Base-by-base conservation (phyloP, 495 filamentous ascomycete species). In the Penicillium waksmanii region DNA sequence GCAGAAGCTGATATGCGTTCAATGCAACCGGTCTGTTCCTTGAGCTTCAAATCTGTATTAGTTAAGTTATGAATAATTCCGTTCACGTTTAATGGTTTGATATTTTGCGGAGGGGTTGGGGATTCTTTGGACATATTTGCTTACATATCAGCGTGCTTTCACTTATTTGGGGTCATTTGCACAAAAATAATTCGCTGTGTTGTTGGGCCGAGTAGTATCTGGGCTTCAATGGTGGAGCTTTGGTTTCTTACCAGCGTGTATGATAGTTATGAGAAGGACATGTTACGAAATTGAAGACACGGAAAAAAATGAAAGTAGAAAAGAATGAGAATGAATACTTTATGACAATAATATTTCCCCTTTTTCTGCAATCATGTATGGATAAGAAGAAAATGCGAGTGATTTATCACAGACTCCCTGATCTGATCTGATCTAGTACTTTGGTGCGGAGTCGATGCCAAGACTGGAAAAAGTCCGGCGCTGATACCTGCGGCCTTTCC, bases 1-100 rank as follows among this genome's bases (percentile, higher is more conserved):
- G 59, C 77, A 79, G 69, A 75, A 69, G 34, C 64, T 87, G 65
- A 80, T 83, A 31, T 87, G 84, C 67, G 76, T 74, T 42, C 74
- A 66, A 13, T 87, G 84, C 71, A 69, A 69, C 53, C 71, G 60
- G 21, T 62, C 74, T 51, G 50, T 70, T 55, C 35, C 57, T 55
- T 69, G 51, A 57, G 27, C 21, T 40, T 35, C 58, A 25, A 48
- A 2, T 9, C 1, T 27, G 46, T 44, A 27, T 55, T 36, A 42
- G 34, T 3, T 34, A 23, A 23, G 23, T 23, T 2, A 35, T 35
- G n/a, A 40, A 33, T 54, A 44, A 54, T 54, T 50, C 34, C 15
- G 42, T 12, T 44, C 12, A 54, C 35, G 57, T n/a, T 27, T n/a
- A 38, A 38, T 38, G 50, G 21, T 55, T 44, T 55, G 36, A 13